These are phyloP conservation scores for Vanrija sp. DNA, from an alignment of 1,284 basidiomycete genomes.

Conservation along the genomic window DNA sequence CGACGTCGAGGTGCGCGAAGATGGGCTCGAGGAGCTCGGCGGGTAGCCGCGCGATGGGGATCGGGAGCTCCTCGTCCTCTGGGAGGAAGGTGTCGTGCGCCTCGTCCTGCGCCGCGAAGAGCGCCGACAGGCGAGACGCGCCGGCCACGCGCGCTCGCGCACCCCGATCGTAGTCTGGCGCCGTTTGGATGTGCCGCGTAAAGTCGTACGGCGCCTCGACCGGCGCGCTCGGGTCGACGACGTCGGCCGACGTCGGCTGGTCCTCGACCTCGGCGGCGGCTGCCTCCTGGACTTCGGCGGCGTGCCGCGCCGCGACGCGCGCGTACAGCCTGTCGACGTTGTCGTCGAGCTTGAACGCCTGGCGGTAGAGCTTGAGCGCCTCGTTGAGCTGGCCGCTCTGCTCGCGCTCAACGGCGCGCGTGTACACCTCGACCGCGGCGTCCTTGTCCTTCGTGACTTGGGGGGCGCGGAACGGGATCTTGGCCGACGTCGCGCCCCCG, in stretches of 20 bases:
- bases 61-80: slow-evolving; percentile 60
- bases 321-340: slow-evolving; percentile 37
- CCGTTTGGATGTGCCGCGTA: slow-evolving; percentile 40
- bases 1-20: slow-evolving; percentile 57
- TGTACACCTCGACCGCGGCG: slow-evolving; percentile 63
- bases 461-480: slow-evolving; percentile 14
- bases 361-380: slow-evolving; percentile 68
- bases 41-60: slow-evolving; percentile 61
- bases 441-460: slow-evolving; percentile 18
- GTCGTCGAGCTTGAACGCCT: slow-evolving; percentile 67
- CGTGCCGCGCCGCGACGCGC: slow-evolving; percentile 9
- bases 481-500: background rate
- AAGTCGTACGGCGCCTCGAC: slow-evolving; percentile 39
- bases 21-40: slow-evolving; percentile 69
- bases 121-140: slow-evolving; percentile 4
- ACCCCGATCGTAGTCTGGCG: slow-evolving; percentile 39
- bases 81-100: slow-evolving; percentile 56
- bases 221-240: slow-evolving; percentile 33
- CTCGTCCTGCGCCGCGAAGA: slow-evolving; percentile 1
- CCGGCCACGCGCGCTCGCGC: background rate
- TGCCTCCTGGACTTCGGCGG: slow-evolving; percentile 2
- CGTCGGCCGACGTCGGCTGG: slow-evolving; percentile 23
- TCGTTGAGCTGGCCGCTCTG: slow-evolving; percentile 67
- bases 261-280: background rate
- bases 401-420: slow-evolving; percentile 66